Base-by-base conservation (phyloP, 2,329 filamentous ascomycete genomes). In the Fusarium sp. region DNA sequence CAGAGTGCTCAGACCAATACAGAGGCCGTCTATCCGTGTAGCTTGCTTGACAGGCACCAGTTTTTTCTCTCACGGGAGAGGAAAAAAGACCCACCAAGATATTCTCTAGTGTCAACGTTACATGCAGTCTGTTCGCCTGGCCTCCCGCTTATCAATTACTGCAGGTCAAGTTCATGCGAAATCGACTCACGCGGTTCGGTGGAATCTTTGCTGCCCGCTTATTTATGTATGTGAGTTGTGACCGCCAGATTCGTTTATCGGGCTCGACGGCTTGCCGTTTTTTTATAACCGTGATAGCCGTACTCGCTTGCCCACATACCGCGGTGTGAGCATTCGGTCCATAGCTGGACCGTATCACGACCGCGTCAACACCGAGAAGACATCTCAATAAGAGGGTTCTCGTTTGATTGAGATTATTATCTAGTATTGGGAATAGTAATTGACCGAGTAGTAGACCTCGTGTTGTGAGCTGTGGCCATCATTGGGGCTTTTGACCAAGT, bases 151-250 rank as follows among this genome's bases (percentile, higher is more conserved):
- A 43, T 41, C 40, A 51, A 34, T 38, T n/a, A 13, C 49, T 53
- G 49, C 49, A 53, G 18, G 32, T 53, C 32, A 53, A 34, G 40
- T 29, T 53, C 24, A 53, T 53, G 49, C 49, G 16, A 53, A 53
- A 10, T 47, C 45, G n/a, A 40, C 32, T 27, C 49, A 40, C 32
- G 49, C 22, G 22, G 22, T 25, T 52, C 34, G 32, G 18, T 27
- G 48, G 12, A 52, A 27, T 27, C 34, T 27, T 15, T 20, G 32
- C 13, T 41, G 49, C 24, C 47, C 22, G 29, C 15, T 12, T 12
- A 25, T 22, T 24, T 13, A 51, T 24, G 49, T 38, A 18, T 18
- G 32, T 38, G 32, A 38, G 32, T 38, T 30, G 34, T 53, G 32
- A 53, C 49, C 49, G 49, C 49, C 9, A 53, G 34, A 51, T 22